Conservation (phyloP, 805 yeast species). For the Hanseniaspora jakobsenii region DNA sequence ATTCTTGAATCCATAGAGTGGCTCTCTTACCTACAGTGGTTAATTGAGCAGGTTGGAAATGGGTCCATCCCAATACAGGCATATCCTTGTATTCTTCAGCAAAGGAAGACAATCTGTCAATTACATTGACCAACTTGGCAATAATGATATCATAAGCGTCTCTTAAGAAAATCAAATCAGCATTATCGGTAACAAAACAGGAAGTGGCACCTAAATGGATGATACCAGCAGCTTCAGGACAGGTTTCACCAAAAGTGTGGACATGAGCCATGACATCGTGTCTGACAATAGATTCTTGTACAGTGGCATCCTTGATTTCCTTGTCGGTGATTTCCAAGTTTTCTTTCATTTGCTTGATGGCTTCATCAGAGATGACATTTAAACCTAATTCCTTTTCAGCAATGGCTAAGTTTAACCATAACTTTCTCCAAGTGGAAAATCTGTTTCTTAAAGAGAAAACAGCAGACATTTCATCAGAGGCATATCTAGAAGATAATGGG, state of each 20-base stretch:
- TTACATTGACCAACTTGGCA: conserved; percentile 91
- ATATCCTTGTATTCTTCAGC: conserved; percentile 87
- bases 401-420: conserved; percentile 88
- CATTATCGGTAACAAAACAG: conserved; percentile 94
- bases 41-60: conserved; percentile 98
- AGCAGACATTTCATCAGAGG: conserved; percentile 91
- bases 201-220: conserved; percentile 98
- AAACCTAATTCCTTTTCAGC: conserved; percentile 92
- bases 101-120: conserved; percentile 75
- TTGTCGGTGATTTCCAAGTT: conserved; percentile 81
- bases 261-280: conserved; percentile 99
- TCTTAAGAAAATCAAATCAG: conserved; percentile 89
- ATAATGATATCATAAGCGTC: conserved; percentile 89
- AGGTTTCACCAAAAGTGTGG: conserved; percentile 81
- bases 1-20: conserved; percentile 93
- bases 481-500: conserved; percentile 92
- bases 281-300: conserved; percentile 94
- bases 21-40: conserved; percentile 98
- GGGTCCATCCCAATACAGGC: conserved; percentile 98
- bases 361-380: conserved; percentile 74
- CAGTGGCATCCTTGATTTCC: conserved; percentile 77
- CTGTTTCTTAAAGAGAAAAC: conserved; percentile 87
- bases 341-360: conserved; percentile 69
- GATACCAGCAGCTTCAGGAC: conserved; percentile 95
- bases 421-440: conserved; percentile 95